These are phyloP conservation scores for Cylindrodendrum hubeiense DNA, from an alignment of 2,329 filamentous ascomycete genomes.

Conservation along the genomic window DNA sequence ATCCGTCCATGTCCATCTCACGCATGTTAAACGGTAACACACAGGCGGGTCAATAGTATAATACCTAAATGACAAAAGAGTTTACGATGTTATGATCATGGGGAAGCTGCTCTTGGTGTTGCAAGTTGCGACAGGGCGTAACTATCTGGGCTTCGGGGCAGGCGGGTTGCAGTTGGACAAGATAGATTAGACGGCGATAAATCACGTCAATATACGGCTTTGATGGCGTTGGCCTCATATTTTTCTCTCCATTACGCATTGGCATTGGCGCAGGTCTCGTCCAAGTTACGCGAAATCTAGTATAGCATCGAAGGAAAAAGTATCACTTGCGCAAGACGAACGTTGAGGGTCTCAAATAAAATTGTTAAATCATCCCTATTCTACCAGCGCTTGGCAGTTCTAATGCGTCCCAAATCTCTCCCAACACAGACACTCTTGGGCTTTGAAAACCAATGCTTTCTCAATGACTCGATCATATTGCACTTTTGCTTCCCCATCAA, in stretches of 20 bases:
- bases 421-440: background rate
- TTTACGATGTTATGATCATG: background rate
- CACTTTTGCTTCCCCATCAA: background rate
- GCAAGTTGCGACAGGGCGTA: background rate
- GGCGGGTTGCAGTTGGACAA: too few relatives aligned
- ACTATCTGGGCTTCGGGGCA: too few relatives aligned
- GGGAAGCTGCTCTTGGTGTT: background rate
- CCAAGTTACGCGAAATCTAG: too few relatives aligned
- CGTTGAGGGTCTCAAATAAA: background rate
- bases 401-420: background rate
- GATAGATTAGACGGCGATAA: too few relatives aligned
- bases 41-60: slow-evolving; percentile 20
- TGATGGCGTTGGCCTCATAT: too few relatives aligned
- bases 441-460: background rate
- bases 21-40: slow-evolving; percentile 37
- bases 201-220: too few relatives aligned
- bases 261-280: too few relatives aligned
- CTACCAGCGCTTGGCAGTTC: background rate
- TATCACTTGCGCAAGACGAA: too few relatives aligned
- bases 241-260: too few relatives aligned
- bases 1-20: slow-evolving; percentile 36
- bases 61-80: background rate
- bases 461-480: too few relatives aligned
- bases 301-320: too few relatives aligned
- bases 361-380: background rate